A percentile compares a stretch with the other conserved stretches of the same genome.
Evolutionary conservation across 1,139 yeast genomes (phyloP).

Genomic region (Suhomyces kunorum): DNA sequence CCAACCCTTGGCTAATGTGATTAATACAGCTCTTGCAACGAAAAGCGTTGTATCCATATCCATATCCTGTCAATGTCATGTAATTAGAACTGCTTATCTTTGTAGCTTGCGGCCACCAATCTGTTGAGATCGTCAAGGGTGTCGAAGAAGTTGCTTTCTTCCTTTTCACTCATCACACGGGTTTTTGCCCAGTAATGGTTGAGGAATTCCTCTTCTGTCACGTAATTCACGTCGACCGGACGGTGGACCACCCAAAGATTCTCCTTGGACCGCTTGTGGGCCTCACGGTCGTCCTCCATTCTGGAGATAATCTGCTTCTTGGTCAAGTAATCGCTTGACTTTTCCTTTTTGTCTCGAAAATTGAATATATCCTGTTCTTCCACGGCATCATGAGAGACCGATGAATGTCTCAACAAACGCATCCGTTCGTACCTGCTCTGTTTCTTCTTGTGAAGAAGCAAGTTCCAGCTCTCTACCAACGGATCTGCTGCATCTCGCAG

Average conservation of each 20-base stretch:
- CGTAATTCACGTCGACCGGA: constrained; percentile 36
- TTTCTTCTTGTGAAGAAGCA: constrained; percentile 47
- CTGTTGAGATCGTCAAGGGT: constrained; percentile 57
- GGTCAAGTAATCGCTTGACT: constrained; percentile 32
- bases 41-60: too few species aligned
- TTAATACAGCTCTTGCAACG: background rate
- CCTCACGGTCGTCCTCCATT: constrained; percentile 86
- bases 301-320: constrained; percentile 64
- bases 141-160: constrained; percentile 41
- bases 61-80: background rate
- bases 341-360: constrained; percentile 28
- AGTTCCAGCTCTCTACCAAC: constrained; percentile 48
- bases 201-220: constrained; percentile 59
- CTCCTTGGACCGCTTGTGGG: constrained; percentile 79
- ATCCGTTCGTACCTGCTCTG: constrained; percentile 54
- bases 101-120: constrained; percentile 48
- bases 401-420: constrained; percentile 34
- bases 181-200: constrained; percentile 56
- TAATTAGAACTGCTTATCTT: constrained; percentile 36
- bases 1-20: constrained; percentile 2
- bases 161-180: constrained; percentile 48
- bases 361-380: constrained; percentile 35
- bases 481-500: constrained; percentile 31
- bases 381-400: constrained; percentile 23
- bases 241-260: constrained; percentile 68